Conservation (phyloP, 106 monocot genomes). For the Phalaenopsis aphrodite region DNA sequence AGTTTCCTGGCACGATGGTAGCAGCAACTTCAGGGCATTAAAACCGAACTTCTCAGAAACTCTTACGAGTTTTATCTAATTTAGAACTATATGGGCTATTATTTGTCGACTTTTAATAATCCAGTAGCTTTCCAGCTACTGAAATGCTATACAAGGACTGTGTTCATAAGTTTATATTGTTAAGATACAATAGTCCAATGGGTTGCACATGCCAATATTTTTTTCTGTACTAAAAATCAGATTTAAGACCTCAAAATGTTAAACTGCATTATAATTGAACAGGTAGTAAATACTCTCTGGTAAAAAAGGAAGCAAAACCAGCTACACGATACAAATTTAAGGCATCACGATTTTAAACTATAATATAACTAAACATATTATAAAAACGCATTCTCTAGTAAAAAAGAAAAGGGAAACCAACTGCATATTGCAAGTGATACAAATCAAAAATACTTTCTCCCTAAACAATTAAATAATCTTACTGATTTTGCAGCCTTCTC, state of each 20-base stretch:
- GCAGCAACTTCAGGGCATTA: too few relatives aligned
- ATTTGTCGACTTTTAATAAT: too few relatives aligned
- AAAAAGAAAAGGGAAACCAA: not conserved
- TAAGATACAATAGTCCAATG: not conserved
- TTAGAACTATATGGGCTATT: too few relatives aligned
- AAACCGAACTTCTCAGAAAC: too few relatives aligned
- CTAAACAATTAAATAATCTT: not conserved
- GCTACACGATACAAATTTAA: too few relatives aligned
- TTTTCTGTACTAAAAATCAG: too few relatives aligned
- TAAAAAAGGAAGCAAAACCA: too few relatives aligned
- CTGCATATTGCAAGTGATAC: not conserved
- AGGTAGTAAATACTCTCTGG: not conserved
- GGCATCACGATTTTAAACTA: too few relatives aligned
- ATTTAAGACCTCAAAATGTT: not conserved
- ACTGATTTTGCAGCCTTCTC: slow-evolving; percentile 6
- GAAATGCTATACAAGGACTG: not conserved
- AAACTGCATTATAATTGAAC: not conserved
- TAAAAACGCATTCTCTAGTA: not conserved
- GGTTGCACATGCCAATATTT: not conserved
- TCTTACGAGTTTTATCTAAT: too few relatives aligned
- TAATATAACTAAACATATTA: too few relatives aligned
- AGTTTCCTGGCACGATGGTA: too few relatives aligned
- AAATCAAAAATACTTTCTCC: not conserved
- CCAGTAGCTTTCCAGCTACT: not conserved
- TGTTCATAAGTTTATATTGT: not conserved